Base-by-base conservation (phyloP, 1,284 basidiomycete genomes). In the Ceratobasidium sp. region DNA sequence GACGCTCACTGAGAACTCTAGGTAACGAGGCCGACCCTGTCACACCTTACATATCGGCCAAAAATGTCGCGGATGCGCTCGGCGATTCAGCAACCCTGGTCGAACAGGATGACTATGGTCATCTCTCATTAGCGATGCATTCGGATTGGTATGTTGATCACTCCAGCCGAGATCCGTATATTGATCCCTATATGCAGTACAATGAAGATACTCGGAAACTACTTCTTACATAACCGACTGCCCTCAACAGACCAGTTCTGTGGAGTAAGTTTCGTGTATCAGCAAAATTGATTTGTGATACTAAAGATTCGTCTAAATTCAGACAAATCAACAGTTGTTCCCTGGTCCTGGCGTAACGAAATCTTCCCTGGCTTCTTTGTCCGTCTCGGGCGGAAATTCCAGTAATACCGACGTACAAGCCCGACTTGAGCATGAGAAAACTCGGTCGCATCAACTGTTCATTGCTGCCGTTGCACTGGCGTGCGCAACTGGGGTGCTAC, bases 11-110 rank as follows among this genome's bases (percentile, higher is more conserved):
- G 3, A 32, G 6, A 12, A 6, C 23, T 18, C 18, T 26, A 64
- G 48, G 65, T 3, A 73, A 73, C 30, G 53, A 62, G 10, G 52
- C 45, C 4, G 72, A 73, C 36, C 72, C 72, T n/a, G 43, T 73
- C 8, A 73, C 72, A 14, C 72, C 72, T 8, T 70, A 26, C 21
- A 34, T n/a, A n/a, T 30, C 21, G 2, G 72, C 72, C 41, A 61
- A 73, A 30, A 21, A 34, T 12, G 62, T 69, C 30, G 41, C 62
- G 3, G 48, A 69, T 18, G 36, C 53, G 8, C 34, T 58, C 18
- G 45, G 72, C 10, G 48, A 73, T 9, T 46, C 50, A 4, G 62
- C 72, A 12, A 41, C 48, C 1, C 41, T 73, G 14, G 55, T 73
- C 23, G 43, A 70, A 21, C 72, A 71, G 16, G 72, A 71, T 61